Evolutionary conservation across 176 grass and related monocot genomes (phyloP), one percentile per base, ranked within the genome.

Genomic region (Chloris gayana): DNA sequence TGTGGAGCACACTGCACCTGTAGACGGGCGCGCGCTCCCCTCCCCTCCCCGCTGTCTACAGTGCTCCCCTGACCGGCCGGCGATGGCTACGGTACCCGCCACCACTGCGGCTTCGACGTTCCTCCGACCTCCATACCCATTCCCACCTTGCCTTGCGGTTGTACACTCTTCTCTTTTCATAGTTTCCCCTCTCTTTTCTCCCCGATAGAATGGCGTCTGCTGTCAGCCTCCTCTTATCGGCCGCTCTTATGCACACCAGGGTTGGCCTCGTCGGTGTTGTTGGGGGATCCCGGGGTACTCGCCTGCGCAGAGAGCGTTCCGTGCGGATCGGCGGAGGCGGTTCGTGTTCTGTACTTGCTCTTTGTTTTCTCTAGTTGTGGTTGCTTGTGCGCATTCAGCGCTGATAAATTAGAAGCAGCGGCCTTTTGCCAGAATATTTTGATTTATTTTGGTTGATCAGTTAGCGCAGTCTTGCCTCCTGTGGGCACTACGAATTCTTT

Each of bases 261-360:
- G 67, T 49, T 47, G 37, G 78, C 45, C 31, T 32, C 72, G 24
- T 31, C 59, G 24, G 31, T 72, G 73, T 67, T 72, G 47, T 26
- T 85, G 72, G 59, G 87, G 67, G 1, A 39, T 53, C 14, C 39
- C 37, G 2, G 17, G 38, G 72, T 64, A 37, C 42, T 50, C 73
- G 4, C 15, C 59, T 25, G 66, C 24, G 59, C 26, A 58, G 59
- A 82, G 72, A 21, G 47, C 31, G 6, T 73, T 78, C 73, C 73
- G 53, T 4, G 59, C 78, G 9, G 56, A 68, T 10, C 60, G 31
- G 49, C 67, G 78, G 67, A 89, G 73, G 73, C 49, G 83, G 87
- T 89, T 71, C 37, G 72, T 77, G 30, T 50, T 72, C 12, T 60
- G n/a, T 54, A 0, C 46, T 34, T 75, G 22, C 34, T 50, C 53